Evolutionary conservation across 345 rosid species (phyloP), one percentile per base, ranked within the genome.

Genomic region (Salix udensis): DNA sequence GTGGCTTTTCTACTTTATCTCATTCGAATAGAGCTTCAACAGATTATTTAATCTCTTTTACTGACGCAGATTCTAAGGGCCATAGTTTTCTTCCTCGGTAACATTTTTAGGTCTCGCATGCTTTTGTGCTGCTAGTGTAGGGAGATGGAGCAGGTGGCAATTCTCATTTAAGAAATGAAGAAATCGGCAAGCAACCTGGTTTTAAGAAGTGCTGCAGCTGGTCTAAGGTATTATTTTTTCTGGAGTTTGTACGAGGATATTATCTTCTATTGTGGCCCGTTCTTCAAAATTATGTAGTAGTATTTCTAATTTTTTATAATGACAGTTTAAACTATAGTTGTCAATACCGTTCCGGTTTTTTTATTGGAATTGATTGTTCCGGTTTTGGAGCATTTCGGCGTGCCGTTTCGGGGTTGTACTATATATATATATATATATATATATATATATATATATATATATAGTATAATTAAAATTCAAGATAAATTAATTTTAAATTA

Each of bases 151-250:
- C 87, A 60, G 97, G 93, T 84, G 98, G 90, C 37, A 79, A 84
- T 82, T 83, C 89, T 71, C 69, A 85, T 79, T 84, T 88, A 70
- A 88, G 89, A 50, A 87, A 89, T 76, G 31, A 30, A 30, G 96
- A 91, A 84, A 83, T 91, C 6, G 92, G 98, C 73, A 91, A 91
- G 85, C 86, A 89, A 71, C 94, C 93, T 69, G 90, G 99, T 77
- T 70, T 70, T 86, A 60, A 91, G 76, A 81, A 91, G 98, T 84
- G 92, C 91, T 68, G 89, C 89, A 67, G 83, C 88, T 50, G 94
- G 98, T 75, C 79, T 93, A 37, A 91, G 99, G 98, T 96, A 82
- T 77, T 75, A 21, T 50, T 16, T 55, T 13, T 34, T 5, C 24
- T 53, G 28, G 62, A 74, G 26, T 19, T 30, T 46, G 69, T 52